Evolutionary conservation across 2,329 filamentous ascomycete species (phyloP).

Genomic region (Botrytis galanthina): DNA sequence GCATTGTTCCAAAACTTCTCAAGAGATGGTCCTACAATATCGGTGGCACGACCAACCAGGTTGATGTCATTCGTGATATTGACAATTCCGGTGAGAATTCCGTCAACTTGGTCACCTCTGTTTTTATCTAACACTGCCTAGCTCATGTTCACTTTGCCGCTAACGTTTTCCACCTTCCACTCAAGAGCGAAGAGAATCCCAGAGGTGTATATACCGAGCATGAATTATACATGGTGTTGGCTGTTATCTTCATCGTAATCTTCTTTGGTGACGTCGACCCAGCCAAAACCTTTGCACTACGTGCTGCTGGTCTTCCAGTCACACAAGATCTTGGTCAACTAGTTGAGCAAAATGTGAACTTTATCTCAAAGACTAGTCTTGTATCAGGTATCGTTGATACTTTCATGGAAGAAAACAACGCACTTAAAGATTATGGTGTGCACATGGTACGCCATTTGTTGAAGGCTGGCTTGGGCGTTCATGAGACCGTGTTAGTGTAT

Average conservation of each 20-base stretch:
- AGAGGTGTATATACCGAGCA: constrained; percentile 53
- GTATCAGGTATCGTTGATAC: constrained; percentile 21
- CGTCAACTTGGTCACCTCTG: constrained; percentile 36
- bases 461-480: constrained; percentile 58
- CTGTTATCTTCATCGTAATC: constrained; percentile 58
- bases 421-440: constrained; percentile 53
- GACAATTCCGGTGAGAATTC: constrained; percentile 46
- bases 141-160: constrained; percentile 46
- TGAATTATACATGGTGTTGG: constrained; percentile 37
- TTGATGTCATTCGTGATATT: constrained; percentile 62
- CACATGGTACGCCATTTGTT: constrained; percentile 62
- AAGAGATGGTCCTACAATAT: constrained; percentile 46
- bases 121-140: constrained; percentile 49
- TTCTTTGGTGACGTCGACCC: constrained; percentile 65
- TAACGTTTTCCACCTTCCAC: constrained; percentile 52
- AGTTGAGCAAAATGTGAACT: constrained; percentile 64
- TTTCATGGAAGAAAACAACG: constrained; percentile 47
- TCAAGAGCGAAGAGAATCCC: constrained; percentile 49
- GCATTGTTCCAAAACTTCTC: constrained; percentile 45
- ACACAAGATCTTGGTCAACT: constrained; percentile 56
- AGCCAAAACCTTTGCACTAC: constrained; percentile 59
- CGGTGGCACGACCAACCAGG: constrained; percentile 41
- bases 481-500: constrained; percentile 48
- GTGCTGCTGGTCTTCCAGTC: constrained; percentile 61
- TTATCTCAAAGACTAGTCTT: constrained; percentile 28